Conservation (phyloP, 2,329 filamentous ascomycete species). For the Aureobasidium pullulans region DNA sequence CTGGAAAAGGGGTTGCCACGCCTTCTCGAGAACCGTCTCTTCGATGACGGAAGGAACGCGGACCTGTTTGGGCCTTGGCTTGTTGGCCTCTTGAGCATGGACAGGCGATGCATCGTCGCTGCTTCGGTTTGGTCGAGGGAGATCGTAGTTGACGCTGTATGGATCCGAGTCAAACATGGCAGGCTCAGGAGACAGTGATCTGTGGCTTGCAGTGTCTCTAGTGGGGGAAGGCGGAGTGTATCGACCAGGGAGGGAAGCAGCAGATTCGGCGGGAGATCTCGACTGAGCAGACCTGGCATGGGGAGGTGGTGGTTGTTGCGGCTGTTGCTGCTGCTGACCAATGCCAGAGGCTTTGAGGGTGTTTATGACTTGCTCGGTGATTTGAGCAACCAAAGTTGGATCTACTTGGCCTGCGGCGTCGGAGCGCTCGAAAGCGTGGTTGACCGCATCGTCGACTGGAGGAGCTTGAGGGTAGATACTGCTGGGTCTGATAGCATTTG, state of each 20-base stretch:
- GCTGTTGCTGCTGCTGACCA: constrained; percentile 17
- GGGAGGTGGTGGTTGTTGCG: constrained; percentile 19
- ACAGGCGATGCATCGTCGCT: constrained; percentile 22
- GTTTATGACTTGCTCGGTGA: constrained; percentile 45
- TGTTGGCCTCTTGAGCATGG: constrained; percentile 18
- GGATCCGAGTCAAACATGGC: constrained; percentile 17
- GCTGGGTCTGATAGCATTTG: not conserved
- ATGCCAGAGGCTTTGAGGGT: constrained; percentile 42
- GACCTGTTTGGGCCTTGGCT: constrained; percentile 23
- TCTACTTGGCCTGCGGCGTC: constrained; percentile 46
- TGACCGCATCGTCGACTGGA: constrained; percentile 51
- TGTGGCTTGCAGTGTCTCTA: constrained; percentile 26
- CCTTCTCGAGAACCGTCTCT: constrained; percentile 58
- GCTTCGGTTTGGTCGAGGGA: not conserved
- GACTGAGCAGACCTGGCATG: constrained; percentile 19
- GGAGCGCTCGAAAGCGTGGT: constrained; percentile 47
- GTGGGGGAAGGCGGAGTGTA: constrained; percentile 51
- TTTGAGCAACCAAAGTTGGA: constrained; percentile 54
- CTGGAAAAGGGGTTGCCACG: constrained; percentile 72
- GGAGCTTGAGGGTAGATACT: constrained; percentile 19
- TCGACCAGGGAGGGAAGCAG: constrained; percentile 40
- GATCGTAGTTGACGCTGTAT: constrained; percentile 4
- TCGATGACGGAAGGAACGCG: constrained; percentile 31
- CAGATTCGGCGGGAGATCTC: constrained; percentile 38
- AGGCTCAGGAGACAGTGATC: constrained; percentile 32